A percentile compares a stretch with the other conserved stretches of the same genome.
phyloP scores from a whole-genome alignment of 495 filamentous ascomycete species.

The Echria macrotheca region DNA sequence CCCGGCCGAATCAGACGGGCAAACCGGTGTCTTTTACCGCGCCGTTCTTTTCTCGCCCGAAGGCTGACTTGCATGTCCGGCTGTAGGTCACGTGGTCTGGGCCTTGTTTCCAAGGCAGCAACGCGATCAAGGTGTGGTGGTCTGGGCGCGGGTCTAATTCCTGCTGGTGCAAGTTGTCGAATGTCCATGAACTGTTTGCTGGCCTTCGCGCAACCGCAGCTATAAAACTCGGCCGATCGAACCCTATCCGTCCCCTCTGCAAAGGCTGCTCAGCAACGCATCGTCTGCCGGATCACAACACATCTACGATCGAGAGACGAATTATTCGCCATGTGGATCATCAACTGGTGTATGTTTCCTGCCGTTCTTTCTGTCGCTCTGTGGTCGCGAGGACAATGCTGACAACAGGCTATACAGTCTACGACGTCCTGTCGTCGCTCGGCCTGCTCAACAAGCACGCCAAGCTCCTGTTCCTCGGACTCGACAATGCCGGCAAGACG shows the following conservation, averaged over 20 bases:
- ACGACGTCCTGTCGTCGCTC: conserved; percentile 82
- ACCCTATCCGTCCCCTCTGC: no score
- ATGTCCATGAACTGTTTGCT: conserved; percentile 4
- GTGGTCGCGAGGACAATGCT: neutral
- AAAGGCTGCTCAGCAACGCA: no score
- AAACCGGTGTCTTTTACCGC: no score
- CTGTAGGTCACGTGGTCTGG: conserved; percentile 4
- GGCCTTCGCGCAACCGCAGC: conserved; percentile 3
- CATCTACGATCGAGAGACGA: neutral
- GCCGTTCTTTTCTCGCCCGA: no score
- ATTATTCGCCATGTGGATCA: conserved; percentile 97
- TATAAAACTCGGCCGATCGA: no score
- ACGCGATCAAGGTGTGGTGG: neutral
- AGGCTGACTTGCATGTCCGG: no score
- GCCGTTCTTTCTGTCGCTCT: neutral
- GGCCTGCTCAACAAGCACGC: conserved; percentile 95
- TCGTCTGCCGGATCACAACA: no score
- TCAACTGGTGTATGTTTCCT: conserved; percentile 83
- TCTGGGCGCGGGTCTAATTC: conserved; percentile 10
- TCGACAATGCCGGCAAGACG: conserved; percentile 98
- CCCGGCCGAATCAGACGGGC: no score
- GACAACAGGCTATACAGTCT: conserved; percentile 53
- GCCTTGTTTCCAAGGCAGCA: conserved; percentile 8
- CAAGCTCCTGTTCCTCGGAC: conserved; percentile 87
- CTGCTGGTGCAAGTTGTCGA: no score